Percentiles rank a stretch among this genome's conserved stretches.
These are phyloP conservation scores for Stenogyne calaminthoides DNA, from an alignment of 305 asterid genomes.

Conservation along the genomic window DNA sequence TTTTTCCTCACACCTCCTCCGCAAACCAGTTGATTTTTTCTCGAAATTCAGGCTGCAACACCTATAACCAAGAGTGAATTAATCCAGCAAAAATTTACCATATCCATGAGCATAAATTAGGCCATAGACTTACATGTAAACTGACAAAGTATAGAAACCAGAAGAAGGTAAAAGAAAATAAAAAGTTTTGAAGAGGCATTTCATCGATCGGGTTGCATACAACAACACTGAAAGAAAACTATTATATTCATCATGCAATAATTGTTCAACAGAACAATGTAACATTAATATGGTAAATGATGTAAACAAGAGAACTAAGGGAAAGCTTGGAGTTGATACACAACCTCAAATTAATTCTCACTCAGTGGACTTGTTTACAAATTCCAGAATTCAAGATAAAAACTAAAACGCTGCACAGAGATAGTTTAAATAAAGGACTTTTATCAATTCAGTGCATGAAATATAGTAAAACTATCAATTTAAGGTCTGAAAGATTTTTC, in stretches of 20 bases:
- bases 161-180: too few species aligned
- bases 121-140: neutral
- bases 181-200: too few species aligned
- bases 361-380: neutral
- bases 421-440: too few species aligned
- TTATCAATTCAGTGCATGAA: too few species aligned
- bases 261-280: too few species aligned
- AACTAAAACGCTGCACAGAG: neutral
- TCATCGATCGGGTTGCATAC: too few species aligned
- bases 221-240: too few species aligned
- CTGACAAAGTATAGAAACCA: neutral
- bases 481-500: too few species aligned
- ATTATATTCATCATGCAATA: too few species aligned
- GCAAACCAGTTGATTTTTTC: neutral
- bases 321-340: too few species aligned
- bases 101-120: neutral
- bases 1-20: neutral
- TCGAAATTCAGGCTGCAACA: neutral
- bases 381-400: neutral
- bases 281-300: neutral
- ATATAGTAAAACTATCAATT: too few species aligned
- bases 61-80: neutral
- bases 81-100: neutral
- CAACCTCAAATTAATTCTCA: neutral
- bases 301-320: neutral